phyloP scores from a whole-genome alignment of 371 early-diverging fungal species.

The Mortierella polycephala region DNA sequence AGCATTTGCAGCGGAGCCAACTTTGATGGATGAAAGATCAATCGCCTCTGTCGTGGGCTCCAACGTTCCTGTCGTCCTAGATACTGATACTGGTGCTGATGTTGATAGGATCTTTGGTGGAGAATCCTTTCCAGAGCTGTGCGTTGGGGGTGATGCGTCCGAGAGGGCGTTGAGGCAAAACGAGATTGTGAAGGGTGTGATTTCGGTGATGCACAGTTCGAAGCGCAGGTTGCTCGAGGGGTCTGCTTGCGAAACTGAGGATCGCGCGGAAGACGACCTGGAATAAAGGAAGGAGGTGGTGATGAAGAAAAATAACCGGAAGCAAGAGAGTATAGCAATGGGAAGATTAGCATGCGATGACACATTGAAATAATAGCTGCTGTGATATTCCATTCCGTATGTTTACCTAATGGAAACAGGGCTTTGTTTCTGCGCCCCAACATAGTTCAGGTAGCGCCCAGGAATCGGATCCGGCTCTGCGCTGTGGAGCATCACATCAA shows the following conservation, averaged over 20 bases:
- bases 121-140: conserved; percentile 7
- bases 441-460: conserved; percentile 47
- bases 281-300: background rate
- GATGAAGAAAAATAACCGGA: background rate
- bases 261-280: conserved; percentile 23
- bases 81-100: background rate
- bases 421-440: conserved; percentile 38
- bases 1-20: conserved; percentile 26
- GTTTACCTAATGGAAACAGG: conserved; percentile 37
- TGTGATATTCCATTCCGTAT: background rate
- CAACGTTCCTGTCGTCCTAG: conserved; percentile 3
- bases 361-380: background rate
- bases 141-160: conserved; percentile 18
- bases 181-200: conserved; percentile 54
- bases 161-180: conserved; percentile 50
- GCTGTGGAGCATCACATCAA: conserved; percentile 57
- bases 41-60: conserved; percentile 7
- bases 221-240: conserved; percentile 43
- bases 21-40: conserved; percentile 42
- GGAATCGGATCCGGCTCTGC: conserved; percentile 47
- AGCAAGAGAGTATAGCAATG: background rate
- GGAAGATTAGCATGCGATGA: background rate
- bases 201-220: conserved; percentile 54
- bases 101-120: conserved; percentile 1
- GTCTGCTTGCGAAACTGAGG: conserved; percentile 19